Evolutionary conservation across 768 basidiomycete species (phyloP).

Genomic region (Amanita rimosa): DNA sequence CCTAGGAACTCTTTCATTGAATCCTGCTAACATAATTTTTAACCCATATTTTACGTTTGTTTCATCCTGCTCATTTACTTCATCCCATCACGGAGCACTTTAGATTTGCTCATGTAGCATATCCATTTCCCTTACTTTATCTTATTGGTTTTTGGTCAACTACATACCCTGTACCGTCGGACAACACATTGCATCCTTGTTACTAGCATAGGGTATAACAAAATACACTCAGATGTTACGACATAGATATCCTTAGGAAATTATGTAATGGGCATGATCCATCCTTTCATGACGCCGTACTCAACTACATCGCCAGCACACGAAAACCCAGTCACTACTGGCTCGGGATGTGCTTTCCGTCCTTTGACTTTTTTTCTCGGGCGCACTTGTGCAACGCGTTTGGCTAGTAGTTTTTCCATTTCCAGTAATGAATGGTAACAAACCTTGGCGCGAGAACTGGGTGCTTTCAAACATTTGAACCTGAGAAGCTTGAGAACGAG

Average conservation of each 20-base stretch:
- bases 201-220: not conserved
- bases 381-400: constrained; percentile 27
- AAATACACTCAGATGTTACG: not conserved
- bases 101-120: constrained; percentile 2
- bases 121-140: not conserved
- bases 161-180: not conserved
- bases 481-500: constrained; percentile 61
- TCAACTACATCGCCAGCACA: constrained; percentile 54
- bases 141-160: constrained; percentile 2
- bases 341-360: constrained; percentile 17
- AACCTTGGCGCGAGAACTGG: constrained; percentile 26
- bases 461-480: constrained; percentile 54
- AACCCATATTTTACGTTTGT: not conserved
- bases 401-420: constrained; percentile 46
- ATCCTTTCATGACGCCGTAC: constrained; percentile 50
- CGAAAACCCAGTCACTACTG: constrained; percentile 17
- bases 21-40: constrained; percentile 10
- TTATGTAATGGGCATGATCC: constrained; percentile 31
- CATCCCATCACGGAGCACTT: not conserved
- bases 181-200: not conserved
- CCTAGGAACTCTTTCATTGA: constrained; percentile 43
- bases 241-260: not conserved
- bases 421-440: constrained; percentile 63
- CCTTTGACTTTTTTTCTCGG: constrained; percentile 22
- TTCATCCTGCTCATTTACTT: not conserved